Percentiles rank a stretch among this genome's conserved stretches.
These are phyloP conservation scores for Psidium guajava DNA, from an alignment of 345 rosid species.

Conservation along the genomic window DNA sequence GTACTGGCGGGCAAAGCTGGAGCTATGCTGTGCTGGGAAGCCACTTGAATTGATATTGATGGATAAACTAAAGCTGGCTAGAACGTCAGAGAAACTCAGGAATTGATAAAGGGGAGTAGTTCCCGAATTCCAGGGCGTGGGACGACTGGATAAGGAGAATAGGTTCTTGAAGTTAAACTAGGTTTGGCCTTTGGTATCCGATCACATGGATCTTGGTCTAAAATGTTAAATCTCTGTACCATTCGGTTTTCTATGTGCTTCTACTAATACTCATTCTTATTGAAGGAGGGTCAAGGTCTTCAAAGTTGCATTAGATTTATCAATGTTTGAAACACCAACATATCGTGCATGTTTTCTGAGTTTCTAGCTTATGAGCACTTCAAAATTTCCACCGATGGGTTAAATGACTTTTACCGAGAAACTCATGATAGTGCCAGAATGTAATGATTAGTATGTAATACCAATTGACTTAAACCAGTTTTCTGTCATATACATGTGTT, in stretches of 20 bases:
- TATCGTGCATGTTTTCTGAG: not conserved
- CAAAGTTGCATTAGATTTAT: not conserved
- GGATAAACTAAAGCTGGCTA: not conserved
- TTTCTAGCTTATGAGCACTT: not conserved
- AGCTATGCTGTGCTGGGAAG: not conserved
- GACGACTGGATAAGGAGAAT: not conserved
- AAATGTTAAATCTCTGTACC: not conserved
- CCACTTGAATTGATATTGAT: not conserved
- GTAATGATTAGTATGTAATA: not conserved
- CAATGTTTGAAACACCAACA: not conserved
- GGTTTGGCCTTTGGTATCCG: not conserved
- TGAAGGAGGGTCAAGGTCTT: not conserved
- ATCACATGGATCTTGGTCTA: not conserved
- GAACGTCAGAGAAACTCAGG: not conserved
- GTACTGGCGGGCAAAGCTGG: not conserved
- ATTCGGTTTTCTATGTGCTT: not conserved
- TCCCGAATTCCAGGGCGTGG: not conserved
- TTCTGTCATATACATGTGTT: not conserved
- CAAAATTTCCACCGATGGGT: not conserved
- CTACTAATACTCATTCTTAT: not conserved
- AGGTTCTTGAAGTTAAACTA: not conserved
- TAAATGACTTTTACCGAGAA: not conserved
- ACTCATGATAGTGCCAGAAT: not conserved
- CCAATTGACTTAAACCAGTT: not conserved
- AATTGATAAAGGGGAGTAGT: not conserved